Evolutionary conservation across 1,139 yeast species (phyloP), one percentile per base, ranked within the genome.

Genomic region (Dujonia santamariae): DNA sequence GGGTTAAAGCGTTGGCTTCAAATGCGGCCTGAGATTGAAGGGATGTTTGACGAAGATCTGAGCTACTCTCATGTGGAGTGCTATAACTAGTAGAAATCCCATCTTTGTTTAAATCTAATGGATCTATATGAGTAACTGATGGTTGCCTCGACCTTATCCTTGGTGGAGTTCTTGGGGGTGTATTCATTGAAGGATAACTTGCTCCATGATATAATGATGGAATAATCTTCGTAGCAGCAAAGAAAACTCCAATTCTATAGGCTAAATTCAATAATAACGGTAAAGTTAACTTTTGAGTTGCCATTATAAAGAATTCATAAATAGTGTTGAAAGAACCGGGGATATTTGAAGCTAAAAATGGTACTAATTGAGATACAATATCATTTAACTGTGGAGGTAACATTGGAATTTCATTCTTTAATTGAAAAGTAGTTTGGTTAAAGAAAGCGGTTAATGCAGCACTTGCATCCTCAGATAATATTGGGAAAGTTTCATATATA

Each of bases 201-300:
- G 61, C 57, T 12, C 64, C 64, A 42, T 68, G 67, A 46, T 68
- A 67, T 41, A 87, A 62, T 15, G 86, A 80, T 2, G 98, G 97
- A 16, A 92, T 86, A 42, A 92, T 88, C 54, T 95, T 81, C 12
- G 97, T 85, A 4, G 97, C 97, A 2, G 96, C 88, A 52, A 86
- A 87, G 50, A 90, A 87, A 3, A 90, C 96, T 2, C 86, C 73
- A 18, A 92, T 78, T 48, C 98, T 73, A 53, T 85, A 90, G 2
- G 88, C 87, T 46, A 92, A 67, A 46, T 88, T 87, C 23, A 88
- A 70, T 26, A 87, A 63, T 17, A 92, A 80, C 3, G 96, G 86
- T 6, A 95, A 78, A 0, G 96, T 85, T 32, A 92, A 71, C 24
- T 90, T 85, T 37, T 79, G 78, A 19, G 79, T 65, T 1, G 96